A percentile compares a stretch with the other conserved stretches of the same genome.
Evolutionary conservation across 805 yeast species (phyloP).

Genomic region (Yamadazyma akitaensis): DNA sequence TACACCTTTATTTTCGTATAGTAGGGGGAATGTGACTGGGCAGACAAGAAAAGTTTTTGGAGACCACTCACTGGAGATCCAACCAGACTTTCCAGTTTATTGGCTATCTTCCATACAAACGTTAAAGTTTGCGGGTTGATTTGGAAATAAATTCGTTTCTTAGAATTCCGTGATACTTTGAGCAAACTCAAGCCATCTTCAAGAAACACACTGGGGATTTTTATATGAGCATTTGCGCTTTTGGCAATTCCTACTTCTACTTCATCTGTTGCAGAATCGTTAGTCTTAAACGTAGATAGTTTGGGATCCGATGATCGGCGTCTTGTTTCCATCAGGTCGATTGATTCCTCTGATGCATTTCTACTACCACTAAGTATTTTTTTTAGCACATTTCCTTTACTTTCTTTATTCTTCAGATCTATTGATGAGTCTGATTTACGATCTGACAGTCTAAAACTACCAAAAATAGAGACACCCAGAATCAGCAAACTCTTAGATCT

Average conservation of each 20-base stretch:
- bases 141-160: constrained; percentile 53
- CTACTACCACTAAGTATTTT: constrained; percentile 3
- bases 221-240: constrained; percentile 6
- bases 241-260: neutral
- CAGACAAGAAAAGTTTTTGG: constrained; percentile 16
- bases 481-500: constrained; percentile 1
- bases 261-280: constrained; percentile 1
- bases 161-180: constrained; percentile 68
- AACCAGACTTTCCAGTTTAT: constrained; percentile 5
- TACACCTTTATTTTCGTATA: constrained; percentile 1
- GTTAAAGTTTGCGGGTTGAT: constrained; percentile 54
- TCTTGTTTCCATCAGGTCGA: neutral
- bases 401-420: neutral
- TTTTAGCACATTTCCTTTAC: constrained; percentile 1
- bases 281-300: neutral
- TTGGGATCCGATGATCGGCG: constrained; percentile 6
- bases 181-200: constrained; percentile 59
- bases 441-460: neutral
- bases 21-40: constrained; percentile 9
- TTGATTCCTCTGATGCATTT: constrained; percentile 5
- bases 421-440: constrained; percentile 8
- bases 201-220: constrained; percentile 46
- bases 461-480: constrained; percentile 1
- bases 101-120: constrained; percentile 13
- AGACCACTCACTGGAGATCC: constrained; percentile 7